Base-by-base conservation (phyloP, 1,284 basidiomycete genomes). In the Ceratobasidium sp. region DNA sequence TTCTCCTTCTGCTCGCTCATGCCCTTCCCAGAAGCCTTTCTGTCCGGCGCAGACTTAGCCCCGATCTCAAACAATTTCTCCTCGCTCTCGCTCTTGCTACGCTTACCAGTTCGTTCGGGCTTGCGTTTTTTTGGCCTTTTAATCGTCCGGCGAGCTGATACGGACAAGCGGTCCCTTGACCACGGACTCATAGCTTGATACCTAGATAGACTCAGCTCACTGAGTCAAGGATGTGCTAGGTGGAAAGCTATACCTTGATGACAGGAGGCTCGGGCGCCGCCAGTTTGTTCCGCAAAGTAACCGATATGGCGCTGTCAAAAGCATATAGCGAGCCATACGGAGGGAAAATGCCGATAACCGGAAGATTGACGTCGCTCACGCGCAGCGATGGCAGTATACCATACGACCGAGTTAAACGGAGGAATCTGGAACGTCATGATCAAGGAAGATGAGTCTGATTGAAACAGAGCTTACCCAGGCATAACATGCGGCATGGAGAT, bases 401-500 rank as follows among this genome's bases (percentile, higher is more conserved):
- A 28, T 51, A 53, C n/a, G 49, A 39, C 39, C 49, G 72, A 7
- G 60, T 46, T 20, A 20, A 42, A 28, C 26, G 28, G 18, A 76
- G 20, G 46, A 66, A 66, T n/a, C 72, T 76, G 51, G 13, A 28
- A 51, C 1, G 12, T 2, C 42, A 18, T 75, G 33, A 64, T n/a
- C 44, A 28, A 28, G 46, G 18, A 4, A 28, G 13, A 2, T 3
- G 10, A 71, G 5, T 26, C 18, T 46, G 42, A 13, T 18, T 3
- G 4, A 23, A 40, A 15, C 18, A 18, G 18, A 1, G n/a, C 72
- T 76, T 42, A 76, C 72, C 72, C 49, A 40, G 61, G 61, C 20
- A 28, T 28, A 66, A 76, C 61, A 39, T 76, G 72, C 23, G 72
- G 72, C 61, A 76, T 76, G n/a, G 72, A 76, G n/a, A 66, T 44